phyloP scores from a whole-genome alignment of 1,284 basidiomycete genomes.

The Puccinia polysora region DNA sequence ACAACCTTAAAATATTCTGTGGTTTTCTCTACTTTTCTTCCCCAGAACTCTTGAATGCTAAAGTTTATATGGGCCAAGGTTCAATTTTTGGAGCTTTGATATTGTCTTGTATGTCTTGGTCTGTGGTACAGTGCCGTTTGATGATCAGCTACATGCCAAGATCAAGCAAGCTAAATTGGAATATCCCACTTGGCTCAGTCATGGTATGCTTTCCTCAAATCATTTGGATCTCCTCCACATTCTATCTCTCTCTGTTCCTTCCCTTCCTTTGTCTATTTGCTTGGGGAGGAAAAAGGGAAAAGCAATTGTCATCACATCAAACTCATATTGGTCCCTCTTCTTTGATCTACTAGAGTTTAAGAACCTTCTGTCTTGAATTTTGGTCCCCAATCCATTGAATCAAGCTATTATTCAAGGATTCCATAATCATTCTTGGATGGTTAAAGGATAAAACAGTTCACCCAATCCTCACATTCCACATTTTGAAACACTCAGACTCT shows the following conservation, averaged over 20 bases:
- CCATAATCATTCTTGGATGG: conserved; percentile 90
- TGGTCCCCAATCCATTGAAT: conserved; percentile 83
- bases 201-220: conserved; percentile 60
- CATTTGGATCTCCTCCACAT: background rate
- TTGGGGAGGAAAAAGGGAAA: too few relatives aligned
- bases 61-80: conserved; percentile 92
- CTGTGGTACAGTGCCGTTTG: conserved; percentile 97
- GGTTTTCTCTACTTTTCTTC: conserved; percentile 97
- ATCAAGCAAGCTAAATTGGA: conserved; percentile 96
- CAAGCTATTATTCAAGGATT: conserved; percentile 82
- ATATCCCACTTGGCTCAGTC: conserved; percentile 92
- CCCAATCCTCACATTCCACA: conserved; percentile 77
- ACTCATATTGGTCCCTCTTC: too few relatives aligned
- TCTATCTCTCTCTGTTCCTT: too few relatives aligned
- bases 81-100: conserved; percentile 98
- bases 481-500: conserved; percentile 76
- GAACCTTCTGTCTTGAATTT: conserved; percentile 84
- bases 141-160: conserved; percentile 97
- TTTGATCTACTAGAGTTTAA: conserved; percentile 99
- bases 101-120: conserved; percentile 96
- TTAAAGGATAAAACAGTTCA: conserved; percentile 73
- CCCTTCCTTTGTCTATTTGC: too few relatives aligned
- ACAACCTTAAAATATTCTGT: conserved; percentile 88
- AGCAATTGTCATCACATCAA: too few relatives aligned
- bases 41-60: conserved; percentile 91